Percentiles rank a stretch among this genome's conserved stretches.
Conservation (phyloP, 345 rosid species). For the Eucalyptus pauciflora region DNA sequence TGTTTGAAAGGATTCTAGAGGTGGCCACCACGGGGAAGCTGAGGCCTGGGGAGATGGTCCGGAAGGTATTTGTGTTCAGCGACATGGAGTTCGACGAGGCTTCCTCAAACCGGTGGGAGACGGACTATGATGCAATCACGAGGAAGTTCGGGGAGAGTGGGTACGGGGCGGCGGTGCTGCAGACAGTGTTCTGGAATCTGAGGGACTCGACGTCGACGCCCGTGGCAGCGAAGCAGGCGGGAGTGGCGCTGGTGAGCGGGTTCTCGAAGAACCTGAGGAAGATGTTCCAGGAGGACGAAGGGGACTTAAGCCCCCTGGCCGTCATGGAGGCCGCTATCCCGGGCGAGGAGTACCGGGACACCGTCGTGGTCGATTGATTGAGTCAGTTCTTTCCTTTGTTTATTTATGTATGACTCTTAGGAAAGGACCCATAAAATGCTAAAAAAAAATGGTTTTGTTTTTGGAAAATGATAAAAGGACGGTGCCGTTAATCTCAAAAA, state of each 20-base stretch:
- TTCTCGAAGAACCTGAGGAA: slow-evolving; percentile 57
- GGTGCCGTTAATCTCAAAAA: no score
- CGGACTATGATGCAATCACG: slow-evolving; percentile 23
- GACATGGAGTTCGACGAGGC: slow-evolving; percentile 62
- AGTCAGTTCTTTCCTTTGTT: background rate
- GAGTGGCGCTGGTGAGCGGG: slow-evolving; percentile 56
- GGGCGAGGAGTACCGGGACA: slow-evolving; percentile 23
- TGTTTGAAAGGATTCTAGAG: slow-evolving; percentile 33
- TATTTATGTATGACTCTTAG: background rate
- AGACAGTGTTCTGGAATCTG: slow-evolving; percentile 61
- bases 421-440: background rate
- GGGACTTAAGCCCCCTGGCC: slow-evolving; percentile 11
- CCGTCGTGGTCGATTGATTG: slow-evolving; percentile 16
- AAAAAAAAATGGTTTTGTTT: background rate
- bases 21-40: slow-evolving; percentile 30
- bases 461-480: no score
- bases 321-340: slow-evolving; percentile 39
- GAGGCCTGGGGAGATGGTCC: slow-evolving; percentile 43
- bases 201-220: slow-evolving; percentile 39
- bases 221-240: slow-evolving; percentile 15
- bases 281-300: slow-evolving; percentile 30
- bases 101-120: slow-evolving; percentile 23
- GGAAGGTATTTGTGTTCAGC: slow-evolving; percentile 48
- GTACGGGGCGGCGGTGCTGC: slow-evolving; percentile 32
- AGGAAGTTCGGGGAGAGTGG: slow-evolving; percentile 35